Percentiles rank a stretch among this genome's conserved stretches.
Evolutionary conservation across 129 eudicot genomes (phyloP).

Genomic region (Oenanthe sinensis): DNA sequence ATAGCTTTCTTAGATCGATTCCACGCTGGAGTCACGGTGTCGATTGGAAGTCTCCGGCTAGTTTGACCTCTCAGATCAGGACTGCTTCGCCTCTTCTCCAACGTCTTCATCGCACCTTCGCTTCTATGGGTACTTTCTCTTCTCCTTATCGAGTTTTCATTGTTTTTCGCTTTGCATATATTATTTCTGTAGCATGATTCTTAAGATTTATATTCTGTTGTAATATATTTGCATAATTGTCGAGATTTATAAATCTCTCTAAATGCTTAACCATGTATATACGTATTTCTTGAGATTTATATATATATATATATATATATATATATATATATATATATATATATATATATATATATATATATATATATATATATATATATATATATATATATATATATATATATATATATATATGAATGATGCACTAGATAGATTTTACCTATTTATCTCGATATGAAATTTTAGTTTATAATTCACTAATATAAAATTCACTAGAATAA

Average conservation of each 20-base stretch:
- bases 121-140: constrained; percentile 71
- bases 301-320: too few species aligned
- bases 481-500: neutral
- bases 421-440: too few species aligned
- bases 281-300: neutral
- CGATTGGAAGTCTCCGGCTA: constrained; percentile 70
- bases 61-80: constrained; percentile 69
- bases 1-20: constrained; percentile 29
- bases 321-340: too few species aligned
- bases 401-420: too few species aligned
- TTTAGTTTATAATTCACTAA: neutral
- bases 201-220: neutral
- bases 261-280: too few species aligned
- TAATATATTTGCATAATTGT: too few species aligned
- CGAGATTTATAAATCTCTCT: too few species aligned
- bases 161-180: too few species aligned
- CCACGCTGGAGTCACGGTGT: constrained; percentile 87
- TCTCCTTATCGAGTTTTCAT: neutral
- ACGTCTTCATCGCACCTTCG: constrained; percentile 49
- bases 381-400: too few species aligned
- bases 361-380: too few species aligned
- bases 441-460: neutral
- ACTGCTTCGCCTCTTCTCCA: constrained; percentile 52
- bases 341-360: too few species aligned
- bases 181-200: neutral